phyloP scores from a whole-genome alignment of 1,139 yeast genomes.

The Wickerhamomyces sp. region DNA sequence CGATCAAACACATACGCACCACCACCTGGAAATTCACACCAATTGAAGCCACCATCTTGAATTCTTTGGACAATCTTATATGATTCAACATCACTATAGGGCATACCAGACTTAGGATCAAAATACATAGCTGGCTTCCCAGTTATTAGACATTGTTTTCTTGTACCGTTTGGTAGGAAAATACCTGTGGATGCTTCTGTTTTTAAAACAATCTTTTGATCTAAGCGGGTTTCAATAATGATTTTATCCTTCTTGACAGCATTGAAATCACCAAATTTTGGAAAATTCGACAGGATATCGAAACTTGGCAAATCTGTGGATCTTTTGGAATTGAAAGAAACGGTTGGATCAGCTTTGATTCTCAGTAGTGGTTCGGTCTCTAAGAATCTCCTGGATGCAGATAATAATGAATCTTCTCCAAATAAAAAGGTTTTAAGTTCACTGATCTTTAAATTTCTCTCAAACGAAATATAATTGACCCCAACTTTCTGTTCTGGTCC shows the following conservation, averaged over 20 bases:
- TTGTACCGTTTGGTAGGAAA: slow-evolving; percentile 61
- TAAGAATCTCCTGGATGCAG: slow-evolving; percentile 48
- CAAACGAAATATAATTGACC: slow-evolving; percentile 42
- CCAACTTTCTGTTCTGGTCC: slow-evolving; percentile 64
- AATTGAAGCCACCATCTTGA: slow-evolving; percentile 60
- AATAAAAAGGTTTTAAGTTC: slow-evolving; percentile 46
- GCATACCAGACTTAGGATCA: slow-evolving; percentile 83
- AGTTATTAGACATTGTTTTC: slow-evolving; percentile 67
- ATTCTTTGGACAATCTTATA: slow-evolving; percentile 65
- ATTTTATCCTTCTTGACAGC: slow-evolving; percentile 38
- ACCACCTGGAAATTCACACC: slow-evolving; percentile 67
- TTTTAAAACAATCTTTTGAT: slow-evolving; percentile 41
- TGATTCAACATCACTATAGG: slow-evolving; percentile 79
- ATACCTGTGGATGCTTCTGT: slow-evolving; percentile 76
- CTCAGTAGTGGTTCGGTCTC: slow-evolving; percentile 51
- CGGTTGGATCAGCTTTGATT: slow-evolving; percentile 22
- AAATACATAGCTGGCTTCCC: slow-evolving; percentile 79
- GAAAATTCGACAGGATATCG: slow-evolving; percentile 51
- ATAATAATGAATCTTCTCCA: slow-evolving; percentile 53
- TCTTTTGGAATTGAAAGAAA: neutral
- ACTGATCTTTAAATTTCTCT: slow-evolving; percentile 29
- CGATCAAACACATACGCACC: slow-evolving; percentile 61
- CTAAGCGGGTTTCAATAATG: slow-evolving; percentile 38
- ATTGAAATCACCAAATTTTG: slow-evolving; percentile 60
- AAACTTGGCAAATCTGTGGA: slow-evolving; percentile 28